Conservation (phyloP, 768 basidiomycete genomes). For the Lepiota venenata region DNA sequence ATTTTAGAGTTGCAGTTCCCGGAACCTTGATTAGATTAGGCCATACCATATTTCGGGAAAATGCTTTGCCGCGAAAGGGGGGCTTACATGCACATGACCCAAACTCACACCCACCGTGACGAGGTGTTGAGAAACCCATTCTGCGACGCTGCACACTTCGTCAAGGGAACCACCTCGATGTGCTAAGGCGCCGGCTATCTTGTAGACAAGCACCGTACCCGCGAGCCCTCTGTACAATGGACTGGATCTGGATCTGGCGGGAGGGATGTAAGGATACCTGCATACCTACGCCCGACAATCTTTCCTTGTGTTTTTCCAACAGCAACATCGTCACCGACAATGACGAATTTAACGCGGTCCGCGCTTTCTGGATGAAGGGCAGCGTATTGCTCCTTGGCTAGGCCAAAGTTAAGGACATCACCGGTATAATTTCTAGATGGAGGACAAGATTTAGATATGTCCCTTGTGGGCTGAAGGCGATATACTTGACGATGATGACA, state of each 20-base stretch:
- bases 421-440: conserved; percentile 82
- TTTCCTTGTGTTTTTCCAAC: conserved; percentile 78
- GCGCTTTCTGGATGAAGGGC: conserved; percentile 66
- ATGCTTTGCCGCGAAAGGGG: not conserved
- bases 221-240: conserved; percentile 61
- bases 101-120: conserved; percentile 85
- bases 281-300: conserved; percentile 78
- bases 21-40: conserved; percentile 53
- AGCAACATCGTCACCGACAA: conserved; percentile 89
- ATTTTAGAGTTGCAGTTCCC: conserved; percentile 59
- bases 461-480: not conserved
- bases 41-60: not conserved
- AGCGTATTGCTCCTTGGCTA: conserved; percentile 83
- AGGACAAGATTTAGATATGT: not conserved
- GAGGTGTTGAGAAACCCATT: conserved; percentile 61
- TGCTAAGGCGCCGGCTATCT: conserved; percentile 85
- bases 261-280: not conserved
- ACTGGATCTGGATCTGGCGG: not conserved
- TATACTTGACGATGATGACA: conserved; percentile 80
- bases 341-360: conserved; percentile 66
- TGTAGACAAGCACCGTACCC: conserved; percentile 83
- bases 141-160: conserved; percentile 62
- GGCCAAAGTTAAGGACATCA: conserved; percentile 87
- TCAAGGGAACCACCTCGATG: conserved; percentile 62
- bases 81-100: conserved; percentile 80